Conservation (phyloP, 2,329 filamentous ascomycete species). For the Lecanicillium sp. region DNA sequence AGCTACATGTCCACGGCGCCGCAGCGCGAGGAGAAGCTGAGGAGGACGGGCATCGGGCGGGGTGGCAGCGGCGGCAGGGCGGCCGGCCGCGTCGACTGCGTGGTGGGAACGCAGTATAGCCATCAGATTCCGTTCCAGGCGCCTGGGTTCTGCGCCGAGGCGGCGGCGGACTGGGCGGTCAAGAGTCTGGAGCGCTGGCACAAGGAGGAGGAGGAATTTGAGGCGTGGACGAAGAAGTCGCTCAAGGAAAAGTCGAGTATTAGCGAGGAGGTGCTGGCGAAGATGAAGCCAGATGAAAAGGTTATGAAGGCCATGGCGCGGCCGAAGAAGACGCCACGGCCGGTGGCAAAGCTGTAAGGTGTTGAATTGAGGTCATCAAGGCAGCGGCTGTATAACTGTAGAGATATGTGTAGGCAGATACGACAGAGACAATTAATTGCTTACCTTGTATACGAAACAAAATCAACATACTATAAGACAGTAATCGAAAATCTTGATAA, state of each 20-base stretch:
- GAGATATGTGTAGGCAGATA: no score
- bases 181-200: slow-evolving; percentile 50
- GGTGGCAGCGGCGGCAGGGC: slow-evolving; percentile 59
- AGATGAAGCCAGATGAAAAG: no score
- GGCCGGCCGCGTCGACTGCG: slow-evolving; percentile 60
- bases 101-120: slow-evolving; percentile 57
- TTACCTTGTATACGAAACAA: no score
- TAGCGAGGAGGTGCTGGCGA: slow-evolving; percentile 24
- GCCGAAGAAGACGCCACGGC: no score
- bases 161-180: slow-evolving; percentile 48
- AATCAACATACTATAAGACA: no score
- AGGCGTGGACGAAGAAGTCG: slow-evolving; percentile 44
- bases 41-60: slow-evolving; percentile 53
- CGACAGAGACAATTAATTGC: no score
- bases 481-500: no score
- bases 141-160: slow-evolving; percentile 56
- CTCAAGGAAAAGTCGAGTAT: slow-evolving; percentile 47
- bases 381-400: no score
- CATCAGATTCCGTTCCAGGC: slow-evolving; percentile 83
- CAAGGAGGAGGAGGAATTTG: slow-evolving; percentile 47
- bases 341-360: no score
- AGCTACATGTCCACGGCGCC: slow-evolving; percentile 48
- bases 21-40: slow-evolving; percentile 50
- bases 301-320: no score
- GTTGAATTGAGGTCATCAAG: no score